Conservation (phyloP, 768 basidiomycete species). For the Tulasnella calospora region DNA sequence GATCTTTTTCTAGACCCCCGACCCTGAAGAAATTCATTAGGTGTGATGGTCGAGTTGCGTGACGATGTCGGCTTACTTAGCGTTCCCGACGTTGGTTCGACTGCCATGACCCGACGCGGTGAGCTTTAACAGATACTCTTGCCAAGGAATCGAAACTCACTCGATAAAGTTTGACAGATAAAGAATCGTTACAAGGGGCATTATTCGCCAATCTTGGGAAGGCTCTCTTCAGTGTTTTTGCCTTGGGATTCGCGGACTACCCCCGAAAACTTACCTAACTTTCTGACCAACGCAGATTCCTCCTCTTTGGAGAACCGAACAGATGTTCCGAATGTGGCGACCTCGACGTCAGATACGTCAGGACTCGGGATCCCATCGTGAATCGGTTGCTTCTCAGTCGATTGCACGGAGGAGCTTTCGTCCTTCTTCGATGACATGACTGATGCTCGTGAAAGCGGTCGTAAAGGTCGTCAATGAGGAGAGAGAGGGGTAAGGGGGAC, state of each 20-base stretch:
- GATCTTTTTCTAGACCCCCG: conserved; percentile 18
- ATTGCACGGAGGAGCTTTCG: background rate
- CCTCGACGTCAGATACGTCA: conserved; percentile 16
- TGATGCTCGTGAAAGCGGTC: background rate
- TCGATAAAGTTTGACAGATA: conserved; percentile 30
- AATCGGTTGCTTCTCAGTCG: conserved; percentile 5
- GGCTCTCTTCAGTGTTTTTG: background rate
- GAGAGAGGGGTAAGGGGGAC: background rate
- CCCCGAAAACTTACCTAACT: conserved; percentile 20
- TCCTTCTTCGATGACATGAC: conserved; percentile 8
- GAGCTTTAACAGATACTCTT: background rate
- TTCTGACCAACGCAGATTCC: conserved; percentile 27
- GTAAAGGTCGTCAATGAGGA: conserved; percentile 1
- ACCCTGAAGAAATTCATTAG: background rate
- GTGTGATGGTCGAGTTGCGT: background rate
- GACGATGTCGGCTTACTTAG: background rate
- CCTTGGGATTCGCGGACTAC: background rate
- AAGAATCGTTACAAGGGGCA: conserved; percentile 29
- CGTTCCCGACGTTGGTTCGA: conserved; percentile 24
- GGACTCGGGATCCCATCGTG: background rate
- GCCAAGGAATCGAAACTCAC: background rate
- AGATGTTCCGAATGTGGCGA: conserved; percentile 22
- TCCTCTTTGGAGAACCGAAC: conserved; percentile 24
- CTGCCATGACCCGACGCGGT: background rate
- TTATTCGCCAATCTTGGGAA: conserved; percentile 26